Conservation (phyloP, 805 yeast genomes). For the Starmerella stellata region DNA sequence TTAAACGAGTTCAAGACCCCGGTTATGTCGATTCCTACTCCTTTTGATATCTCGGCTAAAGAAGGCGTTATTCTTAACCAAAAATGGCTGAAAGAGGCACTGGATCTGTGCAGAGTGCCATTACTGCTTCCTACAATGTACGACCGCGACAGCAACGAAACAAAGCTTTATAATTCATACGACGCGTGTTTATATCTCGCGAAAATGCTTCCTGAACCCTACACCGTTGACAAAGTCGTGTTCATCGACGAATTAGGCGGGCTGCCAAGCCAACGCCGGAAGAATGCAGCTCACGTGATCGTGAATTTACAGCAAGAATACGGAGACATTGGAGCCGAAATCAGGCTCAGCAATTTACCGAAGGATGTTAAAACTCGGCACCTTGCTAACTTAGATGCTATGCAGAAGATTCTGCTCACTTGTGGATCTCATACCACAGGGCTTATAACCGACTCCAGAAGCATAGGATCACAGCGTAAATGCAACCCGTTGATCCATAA, state of each 20-base stretch:
- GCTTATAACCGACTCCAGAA: conserved; percentile 63
- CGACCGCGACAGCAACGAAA: conserved; percentile 34
- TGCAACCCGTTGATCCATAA: conserved; percentile 81
- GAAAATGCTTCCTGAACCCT: conserved; percentile 19
- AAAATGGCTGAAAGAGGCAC: conserved; percentile 27
- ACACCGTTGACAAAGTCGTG: conserved; percentile 58
- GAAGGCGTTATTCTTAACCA: conserved; percentile 21
- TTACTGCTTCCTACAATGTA: conserved; percentile 47
- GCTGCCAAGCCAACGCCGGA: conserved; percentile 69
- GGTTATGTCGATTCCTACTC: conserved; percentile 23
- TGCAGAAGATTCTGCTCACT: conserved; percentile 37
- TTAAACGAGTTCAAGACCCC: conserved; percentile 6
- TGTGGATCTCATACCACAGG: conserved; percentile 54
- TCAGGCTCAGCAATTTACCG: conserved; percentile 26
- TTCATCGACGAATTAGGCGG: conserved; percentile 76
- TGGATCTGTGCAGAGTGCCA: conserved; percentile 30
- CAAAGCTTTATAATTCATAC: conserved; percentile 26
- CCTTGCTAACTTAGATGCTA: conserved; percentile 43
- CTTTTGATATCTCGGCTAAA: conserved; percentile 22
- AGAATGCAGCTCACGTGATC: conserved; percentile 60
- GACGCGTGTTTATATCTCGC: conserved; percentile 28
- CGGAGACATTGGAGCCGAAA: conserved; percentile 43
- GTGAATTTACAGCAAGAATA: conserved; percentile 73
- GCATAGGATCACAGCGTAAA: conserved; percentile 37
- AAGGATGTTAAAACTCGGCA: conserved; percentile 29